phyloP scores from a whole-genome alignment of 805 yeast species.

The Candida nonsorbophila region DNA sequence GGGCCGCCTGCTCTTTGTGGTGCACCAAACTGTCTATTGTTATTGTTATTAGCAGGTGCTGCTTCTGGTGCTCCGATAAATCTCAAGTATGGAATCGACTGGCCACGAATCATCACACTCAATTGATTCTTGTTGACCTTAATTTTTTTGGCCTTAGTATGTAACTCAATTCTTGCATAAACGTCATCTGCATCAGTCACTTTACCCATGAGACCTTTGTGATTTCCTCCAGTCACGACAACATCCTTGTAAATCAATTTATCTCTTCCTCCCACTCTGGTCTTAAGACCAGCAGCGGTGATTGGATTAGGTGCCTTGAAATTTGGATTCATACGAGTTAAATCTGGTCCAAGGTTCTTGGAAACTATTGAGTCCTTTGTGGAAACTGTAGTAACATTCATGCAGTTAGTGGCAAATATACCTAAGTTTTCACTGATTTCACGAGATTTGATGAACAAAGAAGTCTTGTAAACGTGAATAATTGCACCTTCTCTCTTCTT shows the following conservation, averaged over 20 bases:
- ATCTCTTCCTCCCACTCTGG: slow-evolving; percentile 69
- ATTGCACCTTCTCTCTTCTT: slow-evolving; percentile 80
- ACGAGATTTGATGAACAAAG: slow-evolving; percentile 75
- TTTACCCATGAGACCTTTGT: slow-evolving; percentile 91
- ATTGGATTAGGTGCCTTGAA: slow-evolving; percentile 53
- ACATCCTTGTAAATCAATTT: slow-evolving; percentile 78
- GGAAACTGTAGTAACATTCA: slow-evolving; percentile 76
- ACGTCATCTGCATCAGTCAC: slow-evolving; percentile 92
- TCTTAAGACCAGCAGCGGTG: slow-evolving; percentile 36
- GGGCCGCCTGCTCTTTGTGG: slow-evolving; percentile 13
- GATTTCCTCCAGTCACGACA: slow-evolving; percentile 82
- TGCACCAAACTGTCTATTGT: slow-evolving; percentile 3
- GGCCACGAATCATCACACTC: slow-evolving; percentile 66
- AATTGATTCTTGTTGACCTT: slow-evolving; percentile 78
- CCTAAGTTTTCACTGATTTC: slow-evolving; percentile 83
- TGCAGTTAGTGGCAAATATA: slow-evolving; percentile 75
- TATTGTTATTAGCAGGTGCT: slow-evolving; percentile 6
- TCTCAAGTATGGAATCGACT: slow-evolving; percentile 71
- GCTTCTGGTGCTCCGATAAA: slow-evolving; percentile 50
- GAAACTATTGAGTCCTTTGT: slow-evolving; percentile 70
- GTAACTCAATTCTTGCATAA: slow-evolving; percentile 87
- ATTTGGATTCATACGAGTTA: slow-evolving; percentile 84
- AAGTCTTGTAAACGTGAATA: slow-evolving; percentile 77
- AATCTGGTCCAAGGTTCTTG: slow-evolving; percentile 55
- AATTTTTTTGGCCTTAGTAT: slow-evolving; percentile 83